phyloP scores from a whole-genome alignment of 352 stramenopile genomes.

The Phytophthora ramorum region DNA sequence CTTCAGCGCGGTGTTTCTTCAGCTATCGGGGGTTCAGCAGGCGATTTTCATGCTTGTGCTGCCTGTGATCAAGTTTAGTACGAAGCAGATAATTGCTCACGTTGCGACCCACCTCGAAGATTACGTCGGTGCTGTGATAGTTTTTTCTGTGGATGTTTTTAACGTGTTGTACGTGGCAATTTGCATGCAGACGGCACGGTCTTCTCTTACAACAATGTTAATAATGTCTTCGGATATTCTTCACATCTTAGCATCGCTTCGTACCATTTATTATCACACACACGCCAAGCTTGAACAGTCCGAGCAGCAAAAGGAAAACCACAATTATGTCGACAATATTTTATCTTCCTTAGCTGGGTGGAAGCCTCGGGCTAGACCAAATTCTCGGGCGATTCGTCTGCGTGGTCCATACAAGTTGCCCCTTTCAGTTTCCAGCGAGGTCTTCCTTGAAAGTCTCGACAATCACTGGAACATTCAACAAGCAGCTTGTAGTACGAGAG shows the following conservation, averaged over 20 bases:
- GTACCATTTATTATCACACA: constrained; percentile 20
- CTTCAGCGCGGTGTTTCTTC: constrained; percentile 33
- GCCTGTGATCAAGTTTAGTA: constrained; percentile 35
- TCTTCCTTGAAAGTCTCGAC: neutral
- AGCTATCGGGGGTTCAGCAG: constrained; percentile 15
- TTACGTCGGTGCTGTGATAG: constrained; percentile 19
- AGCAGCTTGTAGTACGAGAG: neutral
- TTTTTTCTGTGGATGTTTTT: constrained; percentile 45
- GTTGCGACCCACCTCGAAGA: constrained; percentile 29
- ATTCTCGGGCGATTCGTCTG: constrained; percentile 15
- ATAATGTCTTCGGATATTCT: constrained; percentile 19
- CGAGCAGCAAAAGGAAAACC: neutral
- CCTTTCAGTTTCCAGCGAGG: constrained; percentile 6
- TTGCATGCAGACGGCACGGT: constrained; percentile 43
- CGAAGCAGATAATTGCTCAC: constrained; percentile 31
- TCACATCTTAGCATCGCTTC: constrained; percentile 22
- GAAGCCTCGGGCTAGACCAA: constrained; percentile 6
- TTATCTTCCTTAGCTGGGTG: constrained; percentile 1
- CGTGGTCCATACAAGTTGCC: constrained; percentile 16
- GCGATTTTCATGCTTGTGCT: constrained; percentile 21
- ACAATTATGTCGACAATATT: neutral
- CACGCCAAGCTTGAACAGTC: neutral
- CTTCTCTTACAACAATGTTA: constrained; percentile 21
- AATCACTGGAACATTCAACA: neutral
- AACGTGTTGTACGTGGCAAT: constrained; percentile 43